phyloP scores from a whole-genome alignment of 305 asterid species.

The Solanum hybrid region DNA sequence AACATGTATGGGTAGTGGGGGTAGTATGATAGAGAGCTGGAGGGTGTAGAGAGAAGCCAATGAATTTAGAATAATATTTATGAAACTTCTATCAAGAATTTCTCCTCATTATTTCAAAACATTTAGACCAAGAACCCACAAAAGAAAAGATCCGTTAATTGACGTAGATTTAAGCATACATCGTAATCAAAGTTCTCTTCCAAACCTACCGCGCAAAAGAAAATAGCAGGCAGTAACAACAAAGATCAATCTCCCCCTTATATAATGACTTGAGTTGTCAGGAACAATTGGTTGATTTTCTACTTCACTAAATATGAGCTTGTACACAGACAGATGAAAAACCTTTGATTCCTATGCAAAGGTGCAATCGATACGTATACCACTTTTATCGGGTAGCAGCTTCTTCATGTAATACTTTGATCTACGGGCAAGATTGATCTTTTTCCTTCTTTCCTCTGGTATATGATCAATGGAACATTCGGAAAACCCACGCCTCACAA shows the following conservation, averaged over 20 bases:
- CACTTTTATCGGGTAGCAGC: slow-evolving; percentile 67
- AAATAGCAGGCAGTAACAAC: background rate
- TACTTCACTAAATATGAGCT: background rate
- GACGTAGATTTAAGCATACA: background rate
- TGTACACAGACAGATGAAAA: background rate
- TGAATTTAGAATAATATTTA: background rate
- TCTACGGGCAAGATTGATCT: slow-evolving; percentile 60
- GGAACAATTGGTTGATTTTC: background rate
- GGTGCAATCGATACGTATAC: slow-evolving; percentile 47
- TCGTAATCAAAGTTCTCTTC: background rate
- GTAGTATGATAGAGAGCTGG: background rate
- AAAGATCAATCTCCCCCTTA: background rate
- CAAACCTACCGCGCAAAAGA: background rate
- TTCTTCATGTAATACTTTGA: slow-evolving; percentile 84
- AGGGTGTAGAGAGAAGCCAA: background rate
- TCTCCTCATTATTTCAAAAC: background rate
- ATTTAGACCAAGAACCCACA: background rate
- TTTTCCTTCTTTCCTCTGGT: slow-evolving; percentile 68
- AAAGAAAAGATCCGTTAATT: background rate
- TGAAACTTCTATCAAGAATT: background rate
- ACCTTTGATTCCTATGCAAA: slow-evolving; percentile 6
- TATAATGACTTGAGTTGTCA: background rate
- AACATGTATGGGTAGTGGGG: background rate
- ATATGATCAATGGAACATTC: slow-evolving; percentile 62
- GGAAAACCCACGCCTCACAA: slow-evolving; percentile 83